phyloP scores from a whole-genome alignment of 345 rosid species.

The Gossypium mustelinum region DNA sequence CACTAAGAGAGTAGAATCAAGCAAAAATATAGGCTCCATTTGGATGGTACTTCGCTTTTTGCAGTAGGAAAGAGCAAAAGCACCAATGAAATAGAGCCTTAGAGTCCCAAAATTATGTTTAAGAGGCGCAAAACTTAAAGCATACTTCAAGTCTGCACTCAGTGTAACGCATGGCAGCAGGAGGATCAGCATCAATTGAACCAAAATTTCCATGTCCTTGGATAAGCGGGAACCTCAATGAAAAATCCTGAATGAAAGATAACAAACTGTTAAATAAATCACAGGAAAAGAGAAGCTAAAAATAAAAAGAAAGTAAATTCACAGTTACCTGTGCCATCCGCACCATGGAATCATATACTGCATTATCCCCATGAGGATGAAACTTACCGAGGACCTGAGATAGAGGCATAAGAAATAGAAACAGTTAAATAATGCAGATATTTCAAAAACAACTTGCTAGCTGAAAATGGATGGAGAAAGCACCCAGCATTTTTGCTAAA shows the following conservation, averaged over 20 bases:
- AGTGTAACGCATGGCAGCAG: constrained; percentile 99
- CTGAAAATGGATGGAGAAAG: background rate
- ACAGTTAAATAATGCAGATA: background rate
- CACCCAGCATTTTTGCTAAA: background rate
- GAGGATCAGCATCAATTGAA: constrained; percentile 92
- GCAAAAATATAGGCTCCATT: background rate
- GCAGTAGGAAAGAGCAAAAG: background rate
- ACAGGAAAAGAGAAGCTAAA: background rate
- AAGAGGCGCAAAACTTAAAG: constrained; percentile 12
- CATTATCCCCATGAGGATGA: constrained; percentile 95
- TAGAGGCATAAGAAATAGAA: background rate
- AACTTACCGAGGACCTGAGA: constrained; percentile 89
- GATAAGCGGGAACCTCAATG: constrained; percentile 79
- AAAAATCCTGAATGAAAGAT: constrained; percentile 58
- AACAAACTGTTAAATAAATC: background rate
- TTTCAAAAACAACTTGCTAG: background rate
- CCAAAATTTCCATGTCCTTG: constrained; percentile 98
- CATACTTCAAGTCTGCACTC: constrained; percentile 92
- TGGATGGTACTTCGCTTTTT: background rate
- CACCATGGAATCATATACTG: constrained; percentile 89
- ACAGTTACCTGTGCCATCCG: constrained; percentile 92
- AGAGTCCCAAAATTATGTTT: background rate
- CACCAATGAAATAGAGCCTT: background rate
- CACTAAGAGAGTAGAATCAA: background rate
- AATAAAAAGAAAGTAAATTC: background rate